Evolutionary conservation across 2,329 filamentous ascomycete genomes (phyloP).

Genomic region (Fusarium veterinarium): DNA sequence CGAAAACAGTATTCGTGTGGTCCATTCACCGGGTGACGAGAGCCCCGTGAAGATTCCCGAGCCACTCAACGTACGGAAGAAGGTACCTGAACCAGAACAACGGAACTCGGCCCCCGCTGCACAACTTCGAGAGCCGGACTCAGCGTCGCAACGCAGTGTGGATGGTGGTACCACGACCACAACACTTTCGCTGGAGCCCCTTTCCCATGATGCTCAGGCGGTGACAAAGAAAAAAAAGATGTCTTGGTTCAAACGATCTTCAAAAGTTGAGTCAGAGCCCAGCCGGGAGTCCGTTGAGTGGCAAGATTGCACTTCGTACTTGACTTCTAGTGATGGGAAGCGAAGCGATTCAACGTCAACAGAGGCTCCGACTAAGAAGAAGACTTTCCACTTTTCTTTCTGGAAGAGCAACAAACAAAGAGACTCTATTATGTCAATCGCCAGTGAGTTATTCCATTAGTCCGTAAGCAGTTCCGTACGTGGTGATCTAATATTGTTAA

Average conservation of each 20-base stretch:
- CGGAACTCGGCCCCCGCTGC: conserved; percentile 35
- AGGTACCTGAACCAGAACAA: conserved; percentile 42
- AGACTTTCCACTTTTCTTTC: conserved; percentile 65
- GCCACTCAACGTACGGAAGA: conserved; percentile 58
- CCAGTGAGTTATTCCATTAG: conserved; percentile 50
- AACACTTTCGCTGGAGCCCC: conserved; percentile 31
- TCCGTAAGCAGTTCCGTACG: not conserved
- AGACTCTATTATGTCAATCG: conserved; percentile 58
- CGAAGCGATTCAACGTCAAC: conserved; percentile 41
- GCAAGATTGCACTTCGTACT: conserved; percentile 44
- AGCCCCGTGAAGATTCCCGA: conserved; percentile 51
- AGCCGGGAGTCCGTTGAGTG: conserved; percentile 42
- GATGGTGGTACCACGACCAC: not conserved
- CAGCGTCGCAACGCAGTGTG: conserved; percentile 8
- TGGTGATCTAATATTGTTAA: conserved; percentile 9
- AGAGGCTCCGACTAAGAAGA: conserved; percentile 57
- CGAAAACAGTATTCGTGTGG: conserved; percentile 66
- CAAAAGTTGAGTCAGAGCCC: conserved; percentile 50
- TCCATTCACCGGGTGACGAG: conserved; percentile 59
- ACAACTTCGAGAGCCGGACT: conserved; percentile 25
- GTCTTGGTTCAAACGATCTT: conserved; percentile 64
- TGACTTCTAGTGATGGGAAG: conserved; percentile 42
- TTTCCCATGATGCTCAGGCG: conserved; percentile 28
- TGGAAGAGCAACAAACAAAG: conserved; percentile 64
- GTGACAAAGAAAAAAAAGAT: conserved; percentile 57